Evolutionary conservation across 2,329 filamentous ascomycete species (phyloP).

Genomic region (Trichoderma breve): DNA sequence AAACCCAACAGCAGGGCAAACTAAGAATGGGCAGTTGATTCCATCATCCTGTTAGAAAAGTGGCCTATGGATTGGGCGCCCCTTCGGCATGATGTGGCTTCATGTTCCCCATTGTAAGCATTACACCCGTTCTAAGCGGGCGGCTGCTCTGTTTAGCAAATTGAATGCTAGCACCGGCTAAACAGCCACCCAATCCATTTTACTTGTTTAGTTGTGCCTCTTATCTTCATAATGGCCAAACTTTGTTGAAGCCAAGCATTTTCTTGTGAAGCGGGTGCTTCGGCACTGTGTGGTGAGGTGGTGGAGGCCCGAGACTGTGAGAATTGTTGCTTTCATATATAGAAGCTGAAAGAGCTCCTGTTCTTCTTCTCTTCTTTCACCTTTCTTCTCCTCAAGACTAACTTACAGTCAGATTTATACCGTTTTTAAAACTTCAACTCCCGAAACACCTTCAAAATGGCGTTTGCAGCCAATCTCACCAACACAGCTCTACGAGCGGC

Average conservation of each 20-base stretch:
- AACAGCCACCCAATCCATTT: neutral
- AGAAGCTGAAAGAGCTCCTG: neutral
- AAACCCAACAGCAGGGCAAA: neutral
- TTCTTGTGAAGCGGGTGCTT: neutral
- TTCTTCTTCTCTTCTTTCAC: neutral
- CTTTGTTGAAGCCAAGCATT: conserved; percentile 14
- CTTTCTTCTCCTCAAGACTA: neutral
- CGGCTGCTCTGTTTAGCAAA: neutral
- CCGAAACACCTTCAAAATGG: neutral
- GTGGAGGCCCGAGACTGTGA: neutral
- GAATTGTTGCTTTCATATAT: neutral
- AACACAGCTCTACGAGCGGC: neutral
- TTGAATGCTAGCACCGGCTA: neutral
- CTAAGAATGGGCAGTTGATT: neutral
- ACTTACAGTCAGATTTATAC: neutral
- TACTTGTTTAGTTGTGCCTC: neutral
- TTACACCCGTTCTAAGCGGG: neutral
- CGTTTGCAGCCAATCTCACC: neutral
- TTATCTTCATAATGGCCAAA: conserved; percentile 19
- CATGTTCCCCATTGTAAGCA: conserved; percentile 6
- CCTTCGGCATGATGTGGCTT: conserved; percentile 10
- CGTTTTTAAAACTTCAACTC: neutral
- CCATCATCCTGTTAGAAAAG: neutral
- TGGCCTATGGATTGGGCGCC: neutral
- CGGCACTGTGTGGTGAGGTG: conserved; percentile 9